phyloP scores from a whole-genome alignment of 129 eudicot genomes.

The Scalesia atractyloides region DNA sequence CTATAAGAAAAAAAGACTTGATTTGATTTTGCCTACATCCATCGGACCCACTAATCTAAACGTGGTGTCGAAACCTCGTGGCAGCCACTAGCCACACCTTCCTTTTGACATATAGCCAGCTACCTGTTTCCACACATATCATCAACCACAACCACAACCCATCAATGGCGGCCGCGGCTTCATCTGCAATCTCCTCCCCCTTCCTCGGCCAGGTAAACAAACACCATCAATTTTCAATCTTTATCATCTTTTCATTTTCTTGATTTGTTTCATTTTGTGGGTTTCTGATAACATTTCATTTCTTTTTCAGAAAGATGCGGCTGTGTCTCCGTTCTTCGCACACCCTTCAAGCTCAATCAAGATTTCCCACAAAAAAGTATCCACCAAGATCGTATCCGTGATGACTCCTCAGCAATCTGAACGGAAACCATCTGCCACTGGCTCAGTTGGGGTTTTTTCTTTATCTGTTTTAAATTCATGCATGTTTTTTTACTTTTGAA shows the following conservation, averaged over 20 bases:
- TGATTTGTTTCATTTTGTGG: background rate
- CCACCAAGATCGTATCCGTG: slow-evolving; percentile 53
- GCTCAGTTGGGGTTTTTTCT: slow-evolving; percentile 56
- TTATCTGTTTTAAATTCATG: background rate
- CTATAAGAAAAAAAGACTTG: too few relatives aligned
- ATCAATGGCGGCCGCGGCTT: slow-evolving; percentile 65
- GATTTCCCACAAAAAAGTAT: slow-evolving; percentile 37
- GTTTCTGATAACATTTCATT: background rate
- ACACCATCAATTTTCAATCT: background rate
- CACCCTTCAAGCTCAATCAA: slow-evolving; percentile 39
- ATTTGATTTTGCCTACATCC: too few relatives aligned
- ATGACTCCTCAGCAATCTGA: slow-evolving; percentile 78
- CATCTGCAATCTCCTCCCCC: slow-evolving; percentile 55
- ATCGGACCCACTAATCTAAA: too few relatives aligned
- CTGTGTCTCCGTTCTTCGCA: slow-evolving; percentile 52
- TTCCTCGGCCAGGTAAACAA: slow-evolving; percentile 48
- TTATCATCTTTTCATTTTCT: background rate
- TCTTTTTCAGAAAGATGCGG: slow-evolving; percentile 62
- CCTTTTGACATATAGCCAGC: background rate
- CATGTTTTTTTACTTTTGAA: slow-evolving; percentile 5
- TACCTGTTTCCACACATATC: background rate
- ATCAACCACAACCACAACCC: background rate
- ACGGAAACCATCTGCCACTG: slow-evolving; percentile 77
- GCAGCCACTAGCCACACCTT: background rate
- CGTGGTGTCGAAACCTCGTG: too few relatives aligned